Percentiles rank a stretch among this genome's conserved stretches.
These are phyloP conservation scores for Blepharisma japonicum DNA, from an alignment of 73 alveolate species.

Conservation along the genomic window DNA sequence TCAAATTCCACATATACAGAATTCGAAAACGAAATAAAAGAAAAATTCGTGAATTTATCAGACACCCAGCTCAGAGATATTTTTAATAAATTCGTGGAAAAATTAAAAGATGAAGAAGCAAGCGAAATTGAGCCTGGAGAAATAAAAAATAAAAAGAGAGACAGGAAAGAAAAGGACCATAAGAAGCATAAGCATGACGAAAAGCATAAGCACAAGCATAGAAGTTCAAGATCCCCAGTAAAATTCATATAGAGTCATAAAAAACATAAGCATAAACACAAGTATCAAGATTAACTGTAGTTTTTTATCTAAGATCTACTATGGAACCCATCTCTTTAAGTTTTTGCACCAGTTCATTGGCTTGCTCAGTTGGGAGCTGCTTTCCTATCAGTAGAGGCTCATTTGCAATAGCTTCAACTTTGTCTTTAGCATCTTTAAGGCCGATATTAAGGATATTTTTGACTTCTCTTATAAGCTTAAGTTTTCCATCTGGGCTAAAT, in stretches of 20 bases:
- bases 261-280: constrained; percentile 15
- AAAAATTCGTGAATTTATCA: background rate
- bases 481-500: no score
- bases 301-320: no score
- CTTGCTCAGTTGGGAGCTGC: no score
- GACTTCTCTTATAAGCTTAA: no score
- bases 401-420: no score
- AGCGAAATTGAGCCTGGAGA: constrained; percentile 28
- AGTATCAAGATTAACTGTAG: background rate
- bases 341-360: no score
- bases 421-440: no score
- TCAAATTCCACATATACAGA: constrained; percentile 20
- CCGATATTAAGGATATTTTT: no score
- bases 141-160: background rate
- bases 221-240: constrained; percentile 19
- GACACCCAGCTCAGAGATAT: background rate
- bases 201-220: constrained; percentile 2
- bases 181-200: constrained; percentile 4
- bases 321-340: no score
- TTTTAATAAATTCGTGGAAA: constrained; percentile 7
- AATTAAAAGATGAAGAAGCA: constrained; percentile 25
- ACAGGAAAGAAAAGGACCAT: background rate
- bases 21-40: background rate
- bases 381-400: no score
- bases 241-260: constrained; percentile 13